Base-by-base conservation (phyloP, 2,329 filamentous ascomycete genomes). In the Apiospora pterosperma region DNA sequence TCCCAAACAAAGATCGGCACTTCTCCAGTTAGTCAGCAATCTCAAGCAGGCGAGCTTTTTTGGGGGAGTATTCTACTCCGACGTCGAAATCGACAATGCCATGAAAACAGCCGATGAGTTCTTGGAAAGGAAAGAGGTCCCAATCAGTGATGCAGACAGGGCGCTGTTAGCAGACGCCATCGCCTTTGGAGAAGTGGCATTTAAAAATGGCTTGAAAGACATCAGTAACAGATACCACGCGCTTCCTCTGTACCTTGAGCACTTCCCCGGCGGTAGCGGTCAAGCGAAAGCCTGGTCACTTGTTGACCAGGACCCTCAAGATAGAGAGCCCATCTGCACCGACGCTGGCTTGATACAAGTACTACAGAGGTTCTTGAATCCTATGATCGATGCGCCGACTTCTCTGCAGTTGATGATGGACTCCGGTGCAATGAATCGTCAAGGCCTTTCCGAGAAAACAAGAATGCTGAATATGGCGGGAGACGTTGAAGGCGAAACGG, bases 21-120 rank as follows among this genome's bases (percentile, higher is more conserved):
- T 97, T 14, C 79, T 89, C 31, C 82, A 87, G 62, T 80, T 97
- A 2, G 90, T 97, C 5, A 85, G 84, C 63, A 97, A 97, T 72
- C 76, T 97, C 55, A 87, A 92, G 21, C 91, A 96, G 72, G 90
- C 92, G 7, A 92, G 91, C 60, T 97, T 97, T 73, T 96, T 95
- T 76, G 88, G 87, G 12, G 94, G 92, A 78, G 90, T 90, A 0
- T 94, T 93, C 59, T 93, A 91, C 71, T 86, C 87, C 0, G 76
- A 80, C 0, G 78, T 82, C 0, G 88, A 93, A 64, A 85, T 97
- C 3, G 67, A 76, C 2, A 86, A 81, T 34, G 86, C 91, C 0
- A 76, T 96, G 0, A 82, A 90, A 34, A 88, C 88, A 38, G 90
- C 90, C 0, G 81, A 85, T 62, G 81, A 82, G 39, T 97, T 97